Evolutionary conservation across 108 stramenopile species (phyloP).

Genomic region (Pseudonitzschia multiseries): DNA sequence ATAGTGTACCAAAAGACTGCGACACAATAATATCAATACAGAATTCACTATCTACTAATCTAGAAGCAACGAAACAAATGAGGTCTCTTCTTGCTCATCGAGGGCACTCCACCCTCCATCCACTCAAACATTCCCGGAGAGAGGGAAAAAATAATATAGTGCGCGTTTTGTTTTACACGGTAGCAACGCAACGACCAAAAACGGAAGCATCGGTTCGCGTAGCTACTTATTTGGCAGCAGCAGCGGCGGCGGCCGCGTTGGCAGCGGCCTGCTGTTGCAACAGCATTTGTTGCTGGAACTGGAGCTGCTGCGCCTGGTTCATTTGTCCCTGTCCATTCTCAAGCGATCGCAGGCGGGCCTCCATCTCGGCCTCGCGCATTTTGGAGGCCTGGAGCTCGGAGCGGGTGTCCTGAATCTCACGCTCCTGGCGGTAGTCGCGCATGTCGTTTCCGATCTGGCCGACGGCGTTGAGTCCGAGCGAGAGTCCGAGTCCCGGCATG

Average conservation of each 20-base stretch:
- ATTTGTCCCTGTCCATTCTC: slow-evolving; percentile 26
- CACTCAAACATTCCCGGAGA: neutral
- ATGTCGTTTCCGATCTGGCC: slow-evolving; percentile 39
- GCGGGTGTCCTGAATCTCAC: slow-evolving; percentile 37
- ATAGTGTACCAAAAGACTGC: no score
- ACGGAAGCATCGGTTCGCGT: no score
- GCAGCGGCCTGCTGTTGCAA: slow-evolving; percentile 15
- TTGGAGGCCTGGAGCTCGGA: slow-evolving; percentile 30
- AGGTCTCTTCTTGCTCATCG: neutral
- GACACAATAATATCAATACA: no score
- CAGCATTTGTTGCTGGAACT: slow-evolving; percentile 20
- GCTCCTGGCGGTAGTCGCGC: slow-evolving; percentile 51
- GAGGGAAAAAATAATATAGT: neutral
- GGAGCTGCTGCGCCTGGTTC: slow-evolving; percentile 11
- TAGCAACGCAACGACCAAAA: no score
- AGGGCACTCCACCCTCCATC: neutral
- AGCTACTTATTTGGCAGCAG: neutral
- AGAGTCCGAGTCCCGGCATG: slow-evolving; percentile 28
- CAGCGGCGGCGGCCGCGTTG: slow-evolving; percentile 3
- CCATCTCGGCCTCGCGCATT: slow-evolving; percentile 41
- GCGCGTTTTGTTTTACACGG: no score
- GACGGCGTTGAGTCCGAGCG: slow-evolving; percentile 40
- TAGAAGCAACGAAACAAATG: no score
- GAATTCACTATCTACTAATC: no score
- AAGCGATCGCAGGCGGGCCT: slow-evolving; percentile 36